Evolutionary conservation across 1,139 yeast species (phyloP), one percentile per base, ranked within the genome.

Genomic region (Nakaseomyces kungkrabaensis): DNA sequence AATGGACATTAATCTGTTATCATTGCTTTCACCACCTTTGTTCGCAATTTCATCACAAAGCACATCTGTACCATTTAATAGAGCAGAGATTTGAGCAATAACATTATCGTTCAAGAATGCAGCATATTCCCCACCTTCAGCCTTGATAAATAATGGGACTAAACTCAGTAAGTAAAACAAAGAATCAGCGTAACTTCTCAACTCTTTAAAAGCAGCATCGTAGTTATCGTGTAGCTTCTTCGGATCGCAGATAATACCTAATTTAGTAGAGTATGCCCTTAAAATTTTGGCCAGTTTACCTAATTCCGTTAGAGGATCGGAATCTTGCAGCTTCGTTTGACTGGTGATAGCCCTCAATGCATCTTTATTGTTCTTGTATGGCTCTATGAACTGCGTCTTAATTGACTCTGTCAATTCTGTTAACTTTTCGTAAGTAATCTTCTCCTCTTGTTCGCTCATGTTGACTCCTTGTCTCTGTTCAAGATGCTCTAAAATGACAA

Each of bases 261-360:
- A 72, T 64, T 85, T 86, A 3, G 95, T 86, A 1, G 84, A 73
- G 63, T 85, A 90, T 1, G 95, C 92, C 64, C 75, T 80, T n/a
- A 83, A 71, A 43, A 87, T 69, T 51, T 76, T 72, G 34, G 79
- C 66, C 11, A 84, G 65, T 61, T 86, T 87, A 9, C 62, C 65
- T 29, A 85, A 61, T 58, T 86, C 95, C 13, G 68, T 71, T 25
- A 78, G 60, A 10, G 88, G 83, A 11, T 59, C 58, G 1, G 68
- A 61, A 37, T 58, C 60, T 43, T 56, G 43, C 34, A 65, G 53
- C 29, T 54, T 54, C 11, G 65, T 62, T 8, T 55, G 55, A 5
- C 64, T 58, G 24, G 55, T 48, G 9, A 63, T 59, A 1, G 41
- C 46, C 45, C 51, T 56, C 32, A 63, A 47, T 10, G 57, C 55